Evolutionary conservation across 2,329 filamentous ascomycete genomes (phyloP), one percentile per base, ranked within the genome.

Genomic region (Westerdykella sp.): DNA sequence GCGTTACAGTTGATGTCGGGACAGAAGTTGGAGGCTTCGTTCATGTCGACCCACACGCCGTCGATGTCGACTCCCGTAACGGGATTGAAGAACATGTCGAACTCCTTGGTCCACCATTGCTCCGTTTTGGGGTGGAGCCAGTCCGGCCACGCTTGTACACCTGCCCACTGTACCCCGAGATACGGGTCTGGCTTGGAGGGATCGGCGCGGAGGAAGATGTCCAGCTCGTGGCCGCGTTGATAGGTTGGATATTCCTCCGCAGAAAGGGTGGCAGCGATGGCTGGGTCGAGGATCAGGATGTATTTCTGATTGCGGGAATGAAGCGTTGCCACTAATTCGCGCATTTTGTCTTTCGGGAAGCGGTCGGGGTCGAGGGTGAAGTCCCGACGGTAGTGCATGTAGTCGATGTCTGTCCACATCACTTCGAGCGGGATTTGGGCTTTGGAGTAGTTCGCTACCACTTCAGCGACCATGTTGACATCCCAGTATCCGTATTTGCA

Each of bases 261-360:
- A 9, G n/a, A 15, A 9, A 35, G 32, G 6, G 32, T 35, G 2
- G 80, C 79, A 25, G 64, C 57, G 34, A 65, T 48, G 13, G 54
- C 62, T 2, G 84, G 83, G 52, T 93, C 87, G 1, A 91, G 83
- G 80, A 93, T 93, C 37, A 90, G 69, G 23, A 87, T 76, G 50
- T 86, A 87, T 37, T 84, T 76, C 60, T 88, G 84, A 34, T 84
- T 67, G 43, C 80, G 75, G 6, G 68, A 62, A 55, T 89, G 85
- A 0, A 93, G 73, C 16, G 83, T 78, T 30, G 76, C 70, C 16
- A 84, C 80, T 1, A 89, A 67, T 51, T 84, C 76, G 31, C 78
- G 80, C 71, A 88, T 77, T 61, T 76, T 74, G 0, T 72, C 43
- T 5, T 84, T 57, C 0, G 82, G 77, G 57, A 82, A 87, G 25